Evolutionary conservation across 257 asterid genomes (phyloP), one percentile per base, ranked within the genome.

Genomic region (Ajuga chamaepitys): DNA sequence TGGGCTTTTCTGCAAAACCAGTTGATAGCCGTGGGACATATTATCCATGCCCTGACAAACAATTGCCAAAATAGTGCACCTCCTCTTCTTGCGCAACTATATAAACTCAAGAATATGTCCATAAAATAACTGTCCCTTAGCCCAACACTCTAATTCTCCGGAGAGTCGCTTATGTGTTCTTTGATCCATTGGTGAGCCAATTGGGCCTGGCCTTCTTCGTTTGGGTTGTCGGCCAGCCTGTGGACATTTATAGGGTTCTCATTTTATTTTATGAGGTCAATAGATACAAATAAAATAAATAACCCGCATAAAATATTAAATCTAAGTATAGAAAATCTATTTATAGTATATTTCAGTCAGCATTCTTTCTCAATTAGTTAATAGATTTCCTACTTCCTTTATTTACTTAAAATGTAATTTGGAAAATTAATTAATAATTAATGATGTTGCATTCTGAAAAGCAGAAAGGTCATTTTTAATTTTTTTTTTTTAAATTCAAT

Each of bases 1-100:
- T 13, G 86, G 83, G 64, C 71, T 74, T 21, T 62, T 61, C 12
- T 70, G 80, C 57, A 83, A 17, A 9, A 75, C 63, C 2, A 83
- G 71, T 20, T 81, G 78, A 52, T 80, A 83, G 2, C 89, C 85
- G 44, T 80, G 86, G 1, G 62, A 64, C 73, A 65, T 75, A 7
- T 65, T 65, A 2, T 74, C 84, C 84, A 83, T 80, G 52, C 81
- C 82, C 14, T 68, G 38, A 7, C 84, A 77, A 83, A 64, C 24
- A 83, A 44, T 51, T 83, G 86, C 89, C 89, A 83, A 25, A 83
- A 74, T 16, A 83, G 51, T 1, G 78, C 71, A 0, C 89, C 82
- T 2, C 75, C 88, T 16, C 82, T 74, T 35, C 73, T 73, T 1
- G 86, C 82, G 12, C 74, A 75, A 3, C 28, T 13, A 16, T 71